Percentiles rank a stretch among this genome's conserved stretches.
Conservation (phyloP, 2,329 filamentous ascomycete genomes). For the Lasiodiplodia sp. region DNA sequence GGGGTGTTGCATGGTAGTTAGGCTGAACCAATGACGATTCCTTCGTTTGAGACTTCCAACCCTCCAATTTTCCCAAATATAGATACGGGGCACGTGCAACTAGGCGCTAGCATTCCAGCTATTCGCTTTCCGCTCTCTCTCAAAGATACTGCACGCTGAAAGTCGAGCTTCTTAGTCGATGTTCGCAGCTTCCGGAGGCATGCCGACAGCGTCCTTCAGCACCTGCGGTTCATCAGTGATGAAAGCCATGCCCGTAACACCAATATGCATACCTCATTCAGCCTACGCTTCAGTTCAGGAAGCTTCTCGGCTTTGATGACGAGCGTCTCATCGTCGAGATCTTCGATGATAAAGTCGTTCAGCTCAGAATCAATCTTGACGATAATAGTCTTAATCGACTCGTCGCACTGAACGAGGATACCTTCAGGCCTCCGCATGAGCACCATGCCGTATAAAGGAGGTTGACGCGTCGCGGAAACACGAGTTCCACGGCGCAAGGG, state of each 20-base stretch:
- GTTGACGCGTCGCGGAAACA: constrained; percentile 10
- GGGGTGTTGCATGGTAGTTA: constrained; percentile 4
- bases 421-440: constrained; percentile 51
- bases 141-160: background rate
- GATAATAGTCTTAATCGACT: constrained; percentile 88
- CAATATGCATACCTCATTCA: constrained; percentile 67
- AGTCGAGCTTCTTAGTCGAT: background rate
- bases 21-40: constrained; percentile 11
- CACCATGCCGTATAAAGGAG: background rate
- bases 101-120: background rate
- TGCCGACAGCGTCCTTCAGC: constrained; percentile 46
- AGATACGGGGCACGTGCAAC: background rate
- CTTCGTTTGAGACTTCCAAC: background rate
- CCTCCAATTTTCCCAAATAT: background rate
- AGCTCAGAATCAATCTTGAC: constrained; percentile 72
- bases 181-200: constrained; percentile 13
- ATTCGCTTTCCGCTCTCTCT: background rate
- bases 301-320: constrained; percentile 79
- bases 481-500: constrained; percentile 15
- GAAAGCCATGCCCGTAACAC: background rate
- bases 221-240: constrained; percentile 37
- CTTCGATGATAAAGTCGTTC: constrained; percentile 80
- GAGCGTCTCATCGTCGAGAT: constrained; percentile 78
- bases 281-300: constrained; percentile 68
- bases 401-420: constrained; percentile 80